phyloP scores from a whole-genome alignment of 1,284 basidiomycete species.

The Malassezia sympodialis region DNA sequence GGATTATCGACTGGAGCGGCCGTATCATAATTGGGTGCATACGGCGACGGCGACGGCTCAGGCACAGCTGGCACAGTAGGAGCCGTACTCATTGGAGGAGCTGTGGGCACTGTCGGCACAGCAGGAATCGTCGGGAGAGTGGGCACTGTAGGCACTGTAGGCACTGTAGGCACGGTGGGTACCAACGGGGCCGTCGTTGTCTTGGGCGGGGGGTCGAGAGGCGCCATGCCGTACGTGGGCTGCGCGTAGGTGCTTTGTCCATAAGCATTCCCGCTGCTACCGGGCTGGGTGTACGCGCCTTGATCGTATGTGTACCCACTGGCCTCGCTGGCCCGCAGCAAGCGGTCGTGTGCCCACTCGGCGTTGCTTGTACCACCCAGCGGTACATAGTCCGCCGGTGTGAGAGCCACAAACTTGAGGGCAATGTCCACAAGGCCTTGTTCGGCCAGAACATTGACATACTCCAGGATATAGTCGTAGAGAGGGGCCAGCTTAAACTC shows the following conservation, averaged over 20 bases:
- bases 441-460: constrained; percentile 78
- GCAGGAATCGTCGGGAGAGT: constrained; percentile 25
- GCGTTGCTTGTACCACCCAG: constrained; percentile 12
- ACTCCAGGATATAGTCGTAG: constrained; percentile 91
- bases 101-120: constrained; percentile 4
- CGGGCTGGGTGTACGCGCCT: constrained; percentile 14
- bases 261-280: constrained; percentile 1
- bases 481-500: constrained; percentile 74
- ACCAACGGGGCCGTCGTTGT: constrained; percentile 18
- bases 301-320: not conserved
- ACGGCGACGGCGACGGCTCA: constrained; percentile 1
- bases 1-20: constrained; percentile 19
- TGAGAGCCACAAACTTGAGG: constrained; percentile 66
- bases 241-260: not conserved
- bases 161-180: constrained; percentile 20
- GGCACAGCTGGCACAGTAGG: constrained; percentile 19
- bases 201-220: constrained; percentile 8
- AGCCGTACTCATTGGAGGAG: constrained; percentile 8
- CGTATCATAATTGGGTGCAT: constrained; percentile 1
- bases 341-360: constrained; percentile 18
- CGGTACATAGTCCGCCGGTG: constrained; percentile 64
- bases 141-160: constrained; percentile 19
- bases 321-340: constrained; percentile 14
- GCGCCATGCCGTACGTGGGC: constrained; percentile 12
- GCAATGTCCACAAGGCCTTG: constrained; percentile 82